Base-by-base conservation (phyloP, 441 rosid species). In the Corymbia calophylla region DNA sequence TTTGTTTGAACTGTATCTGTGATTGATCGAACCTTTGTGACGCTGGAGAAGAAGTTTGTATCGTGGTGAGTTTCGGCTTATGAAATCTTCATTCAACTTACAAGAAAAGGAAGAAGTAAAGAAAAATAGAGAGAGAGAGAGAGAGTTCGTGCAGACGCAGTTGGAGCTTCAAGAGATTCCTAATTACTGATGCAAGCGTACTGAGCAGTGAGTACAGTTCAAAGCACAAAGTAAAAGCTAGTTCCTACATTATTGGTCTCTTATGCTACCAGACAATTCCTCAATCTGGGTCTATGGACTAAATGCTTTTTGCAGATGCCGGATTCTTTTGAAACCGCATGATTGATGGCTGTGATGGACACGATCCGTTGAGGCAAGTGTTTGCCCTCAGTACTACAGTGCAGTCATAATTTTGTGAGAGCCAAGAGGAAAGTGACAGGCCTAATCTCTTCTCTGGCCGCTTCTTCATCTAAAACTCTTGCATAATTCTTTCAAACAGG, bases 401-500 rank as follows among this genome's bases (percentile, higher is more conserved):
- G 54, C 29, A 48, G 88, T 94, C 91, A 95, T 48, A 94, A 73
- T 91, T 94, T 96, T 86, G 86, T 95, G 68, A 97, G 95, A n/a
- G 96, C 95, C n/a, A 95, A 44, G 88, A 93, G 92, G 87, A 96
- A 95, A 51, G 95, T 92, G 88, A 94, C 92, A 14, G 98, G 95
- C 89, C 92, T 94, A 86, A 96, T 95, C 81, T 95, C 95, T 89
- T 94, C 93, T 70, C 92, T 92, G 55, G 89, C 93, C 91, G 95
- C 85, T 88, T 97, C 99, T 35, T 94, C 93, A 53, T 95, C 96
- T 62, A 96, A 92, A 86, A 95, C 18, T 87, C 89, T 91, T 39
- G 92, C 95, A 88, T 93, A 97, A 13, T 87, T 91, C 55, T n/a
- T n/a, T 94, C 93, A 92, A 97, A 97, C 70, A 97, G 89, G 87